Evolutionary conservation across 495 filamentous ascomycete species (phyloP).

Genomic region (Tetracladium marchalianum): DNA sequence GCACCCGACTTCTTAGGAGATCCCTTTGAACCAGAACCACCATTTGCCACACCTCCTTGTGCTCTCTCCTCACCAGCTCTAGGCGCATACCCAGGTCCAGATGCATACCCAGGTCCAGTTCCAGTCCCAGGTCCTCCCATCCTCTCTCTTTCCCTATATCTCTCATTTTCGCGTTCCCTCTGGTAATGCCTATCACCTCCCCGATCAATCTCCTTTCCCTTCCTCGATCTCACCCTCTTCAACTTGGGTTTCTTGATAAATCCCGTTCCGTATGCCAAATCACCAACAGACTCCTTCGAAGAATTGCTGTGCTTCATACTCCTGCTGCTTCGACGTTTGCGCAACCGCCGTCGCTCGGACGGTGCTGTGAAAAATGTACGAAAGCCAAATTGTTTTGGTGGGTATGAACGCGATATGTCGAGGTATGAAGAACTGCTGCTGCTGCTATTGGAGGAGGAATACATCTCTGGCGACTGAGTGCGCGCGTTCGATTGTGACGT

Average conservation of each 20-base stretch:
- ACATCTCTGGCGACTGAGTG: constrained; percentile 36
- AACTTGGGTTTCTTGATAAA: constrained; percentile 33
- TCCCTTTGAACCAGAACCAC: not conserved
- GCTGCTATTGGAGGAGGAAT: constrained; percentile 18
- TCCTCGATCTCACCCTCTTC: constrained; percentile 18
- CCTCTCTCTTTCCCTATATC: constrained; percentile 2
- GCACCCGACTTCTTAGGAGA: not conserved
- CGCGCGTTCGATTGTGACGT: constrained; percentile 28
- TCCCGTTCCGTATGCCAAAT: constrained; percentile 44
- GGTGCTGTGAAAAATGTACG: constrained; percentile 22
- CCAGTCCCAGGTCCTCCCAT: not conserved
- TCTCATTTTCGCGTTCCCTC: constrained; percentile 7
- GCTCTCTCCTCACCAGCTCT: not conserved
- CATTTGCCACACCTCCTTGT: constrained; percentile 2
- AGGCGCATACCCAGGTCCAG: not conserved
- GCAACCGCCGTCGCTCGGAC: constrained; percentile 16
- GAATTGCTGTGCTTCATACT: constrained; percentile 35
- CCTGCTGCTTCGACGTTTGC: constrained; percentile 29
- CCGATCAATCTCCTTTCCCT: constrained; percentile 12
- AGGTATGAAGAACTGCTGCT: constrained; percentile 6
- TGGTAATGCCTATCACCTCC: constrained; percentile 2
- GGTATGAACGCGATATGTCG: constrained; percentile 19
- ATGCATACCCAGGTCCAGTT: not conserved
- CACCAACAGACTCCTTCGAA: constrained; percentile 37
- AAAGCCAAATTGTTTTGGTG: constrained; percentile 7